Conservation (phyloP, 345 rosid species). For the Hibiscus syriacus region DNA sequence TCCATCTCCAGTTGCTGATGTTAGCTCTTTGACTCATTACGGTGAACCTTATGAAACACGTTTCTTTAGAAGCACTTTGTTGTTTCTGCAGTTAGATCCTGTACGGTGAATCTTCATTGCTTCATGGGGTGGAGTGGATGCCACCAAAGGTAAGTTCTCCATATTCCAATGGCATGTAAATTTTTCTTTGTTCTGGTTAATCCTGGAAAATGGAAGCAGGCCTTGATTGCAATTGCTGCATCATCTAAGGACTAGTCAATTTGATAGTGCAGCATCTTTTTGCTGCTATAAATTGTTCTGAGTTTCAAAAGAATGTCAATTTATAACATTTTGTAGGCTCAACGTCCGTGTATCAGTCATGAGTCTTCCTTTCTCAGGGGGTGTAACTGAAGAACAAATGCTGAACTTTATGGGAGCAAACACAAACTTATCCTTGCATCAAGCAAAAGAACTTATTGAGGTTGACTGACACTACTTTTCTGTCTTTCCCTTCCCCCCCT, state of each 20-base stretch:
- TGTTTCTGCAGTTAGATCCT: conserved; percentile 93
- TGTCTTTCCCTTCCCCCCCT: not conserved
- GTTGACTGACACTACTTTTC: conserved; percentile 25
- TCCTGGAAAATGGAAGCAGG: conserved; percentile 17
- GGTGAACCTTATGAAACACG: conserved; percentile 99
- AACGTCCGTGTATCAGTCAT: not conserved
- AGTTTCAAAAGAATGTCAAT: conserved; percentile 1
- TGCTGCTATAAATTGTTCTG: conserved; percentile 4
- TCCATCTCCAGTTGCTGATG: conserved; percentile 76
- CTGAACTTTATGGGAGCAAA: conserved; percentile 95
- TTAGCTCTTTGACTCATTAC: conserved; percentile 89
- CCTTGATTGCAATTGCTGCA: not conserved
- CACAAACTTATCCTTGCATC: conserved; percentile 54
- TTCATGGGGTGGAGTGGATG: conserved; percentile 99
- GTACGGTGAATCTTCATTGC: conserved; percentile 87
- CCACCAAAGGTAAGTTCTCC: conserved; percentile 75
- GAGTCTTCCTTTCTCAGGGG: conserved; percentile 37
- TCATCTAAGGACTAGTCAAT: not conserved
- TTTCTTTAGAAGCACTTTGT: conserved; percentile 74
- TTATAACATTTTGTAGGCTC: not conserved
- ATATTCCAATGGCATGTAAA: not conserved
- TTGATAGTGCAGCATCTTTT: conserved; percentile 8
- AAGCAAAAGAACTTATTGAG: conserved; percentile 88
- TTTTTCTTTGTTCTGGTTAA: not conserved
- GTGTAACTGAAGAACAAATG: conserved; percentile 96